Evolutionary conservation across 768 basidiomycete genomes (phyloP), one percentile per base, ranked within the genome.

Genomic region (Lactarius psammicola): DNA sequence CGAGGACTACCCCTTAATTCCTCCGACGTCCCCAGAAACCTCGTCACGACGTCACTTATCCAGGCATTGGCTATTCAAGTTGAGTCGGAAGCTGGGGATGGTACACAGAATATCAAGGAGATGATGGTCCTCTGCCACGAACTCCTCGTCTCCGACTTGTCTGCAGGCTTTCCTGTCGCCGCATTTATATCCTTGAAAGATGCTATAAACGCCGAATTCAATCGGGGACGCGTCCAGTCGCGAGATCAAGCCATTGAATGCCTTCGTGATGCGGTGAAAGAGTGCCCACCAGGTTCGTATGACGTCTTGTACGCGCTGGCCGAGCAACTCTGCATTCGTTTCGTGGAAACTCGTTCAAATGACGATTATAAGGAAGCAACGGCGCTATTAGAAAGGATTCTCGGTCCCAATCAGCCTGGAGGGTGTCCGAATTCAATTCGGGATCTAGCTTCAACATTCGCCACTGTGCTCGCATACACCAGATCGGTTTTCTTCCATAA

Each of bases 361-460:
- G 49, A 30, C 4, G 60, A 61, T 20, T 61, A 40, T 20, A 33
- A 61, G 18, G 60, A 61, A 53, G 60, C 60, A 18, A 53, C 8
- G 11, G 5, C 11, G 3, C 15, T 61, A 17, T 18, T 61, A 11
- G 33, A 61, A 0, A n/a, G 4, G 6, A 13, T 40, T 1, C 34
- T 23, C 9, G 34, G 20, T 20, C 51, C 49, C 28, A 5, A 4
- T 15, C 23, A 23, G 23, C 33, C 33, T 23, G 26, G 36, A 33
- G 60, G 30, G 18, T 17, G 36, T 38, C 18, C 18, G 2, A 13
- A 8, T 11, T 20, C 33, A 53, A 26, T 11, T 34, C 34, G 31
- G 3, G 26, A 4, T 10, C 26, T 18, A 1, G 33, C 60, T 18
- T 28, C 18, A 26, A 3, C 26, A n/a, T 2, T 61, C 34, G 2